Evolutionary conservation across 805 yeast genomes (phyloP), one percentile per base, ranked within the genome.

Genomic region (Blastobotrys peoriensis): DNA sequence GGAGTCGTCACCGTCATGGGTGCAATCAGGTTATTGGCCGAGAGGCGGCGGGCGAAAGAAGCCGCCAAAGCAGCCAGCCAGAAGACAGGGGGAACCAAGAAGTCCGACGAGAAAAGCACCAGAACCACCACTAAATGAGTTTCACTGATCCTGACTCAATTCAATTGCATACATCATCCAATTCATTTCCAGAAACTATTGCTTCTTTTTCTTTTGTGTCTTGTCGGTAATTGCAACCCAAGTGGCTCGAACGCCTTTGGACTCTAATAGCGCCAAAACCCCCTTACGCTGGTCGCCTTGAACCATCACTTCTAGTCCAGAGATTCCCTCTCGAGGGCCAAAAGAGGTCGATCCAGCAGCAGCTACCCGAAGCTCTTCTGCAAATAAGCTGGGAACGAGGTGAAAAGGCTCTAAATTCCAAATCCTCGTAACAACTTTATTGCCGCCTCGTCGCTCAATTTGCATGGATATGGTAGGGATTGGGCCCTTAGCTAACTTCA

Each of bases 281-380:
- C 73, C 61, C 38, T 76, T 73, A 19, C 79, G 79, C 60, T 91
- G 98, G 2, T 91, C 84, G 0, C 98, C 98, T 66, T 93, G 98
- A 2, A 93, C 95, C 38, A 79, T 73, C 3, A 93, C 87, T 55
- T 86, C 94, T 34, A 70, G 62, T 33, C 74, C 75, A 13, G 78
- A 75, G 22, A 76, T 78, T 0, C 81, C 82, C 35, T 60, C 65
- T 4, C 52, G 44, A 20, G 54, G 50, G 16, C 37, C 41, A 8
- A 85, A 72, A 0, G 96, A 80, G 0, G 93, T 74, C 0, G 97
- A 86, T 0, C 96, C 96, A 9, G 96, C 89, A 61, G 98, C 93
- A 51, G 79, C 80, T 17, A 79, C 78, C 47, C 83, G 79, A 50
- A 91, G 64, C 36, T 79, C 83, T 23, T 76, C 78, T 2, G 94